phyloP scores from a whole-genome alignment of 208 protist species.

The Leishmania arabica region DNA sequence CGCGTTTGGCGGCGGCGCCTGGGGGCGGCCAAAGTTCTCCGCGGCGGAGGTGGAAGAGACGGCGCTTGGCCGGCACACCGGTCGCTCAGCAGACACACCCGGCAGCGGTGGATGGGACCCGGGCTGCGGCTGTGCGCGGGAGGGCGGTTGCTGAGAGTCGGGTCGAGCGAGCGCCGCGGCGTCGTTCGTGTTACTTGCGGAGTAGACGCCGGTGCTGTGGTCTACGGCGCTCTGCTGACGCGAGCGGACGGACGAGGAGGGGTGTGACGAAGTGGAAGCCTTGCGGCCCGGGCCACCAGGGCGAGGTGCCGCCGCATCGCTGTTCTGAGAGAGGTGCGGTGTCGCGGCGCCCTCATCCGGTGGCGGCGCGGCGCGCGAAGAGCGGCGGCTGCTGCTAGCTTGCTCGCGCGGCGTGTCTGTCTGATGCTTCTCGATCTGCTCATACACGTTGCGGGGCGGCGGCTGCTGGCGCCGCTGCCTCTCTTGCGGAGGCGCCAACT shows the following conservation, averaged over 20 bases:
- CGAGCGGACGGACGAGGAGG: background rate
- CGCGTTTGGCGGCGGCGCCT: background rate
- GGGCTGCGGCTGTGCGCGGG: background rate
- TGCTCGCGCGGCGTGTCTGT: background rate
- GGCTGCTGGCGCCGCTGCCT: background rate
- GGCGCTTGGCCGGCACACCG: background rate
- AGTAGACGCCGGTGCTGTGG: background rate
- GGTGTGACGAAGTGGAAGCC: background rate
- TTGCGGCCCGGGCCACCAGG: background rate
- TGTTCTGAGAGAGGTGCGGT: background rate
- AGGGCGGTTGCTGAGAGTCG: background rate
- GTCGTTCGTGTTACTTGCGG: background rate
- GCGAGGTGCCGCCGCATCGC: background rate
- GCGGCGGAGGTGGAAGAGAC: background rate
- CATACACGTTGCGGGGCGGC: constrained; percentile 4
- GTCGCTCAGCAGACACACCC: no score
- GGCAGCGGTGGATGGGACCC: background rate
- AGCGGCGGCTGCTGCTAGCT: constrained; percentile 3
- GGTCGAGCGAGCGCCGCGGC: background rate
- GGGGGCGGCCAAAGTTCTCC: background rate
- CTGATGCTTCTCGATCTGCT: constrained; percentile 4
- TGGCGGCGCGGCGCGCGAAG: background rate
- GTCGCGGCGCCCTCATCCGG: background rate
- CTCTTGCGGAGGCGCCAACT: background rate
- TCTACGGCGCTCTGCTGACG: background rate